Percentiles rank a stretch among this genome's conserved stretches.
Evolutionary conservation across 257 asterid species (phyloP).

Genomic region (Solanum chmielewskii): DNA sequence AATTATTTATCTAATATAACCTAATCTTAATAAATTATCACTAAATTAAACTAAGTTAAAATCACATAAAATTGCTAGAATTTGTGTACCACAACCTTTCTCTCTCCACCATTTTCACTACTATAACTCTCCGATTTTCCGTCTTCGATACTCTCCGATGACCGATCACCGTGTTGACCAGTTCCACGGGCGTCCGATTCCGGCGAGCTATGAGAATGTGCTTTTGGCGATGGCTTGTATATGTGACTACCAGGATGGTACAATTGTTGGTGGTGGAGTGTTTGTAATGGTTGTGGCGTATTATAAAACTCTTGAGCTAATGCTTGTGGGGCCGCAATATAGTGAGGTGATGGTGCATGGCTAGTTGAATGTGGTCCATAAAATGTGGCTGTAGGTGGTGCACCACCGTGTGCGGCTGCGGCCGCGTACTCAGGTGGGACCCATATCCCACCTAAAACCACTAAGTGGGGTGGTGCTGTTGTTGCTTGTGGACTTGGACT

Average conservation of each 20-base stretch:
- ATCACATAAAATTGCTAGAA: background rate
- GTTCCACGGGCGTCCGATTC: conserved; percentile 41
- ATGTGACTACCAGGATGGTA: conserved; percentile 54
- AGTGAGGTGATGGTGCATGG: conserved; percentile 28
- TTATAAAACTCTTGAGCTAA: conserved; percentile 47
- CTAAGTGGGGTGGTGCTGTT: conserved; percentile 54
- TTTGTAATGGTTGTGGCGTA: conserved; percentile 28
- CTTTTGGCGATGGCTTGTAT: conserved; percentile 26
- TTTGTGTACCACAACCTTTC: conserved; percentile 16
- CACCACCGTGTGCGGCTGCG: conserved; percentile 57
- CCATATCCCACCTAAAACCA: conserved; percentile 90
- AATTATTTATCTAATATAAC: background rate
- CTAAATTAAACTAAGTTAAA: background rate
- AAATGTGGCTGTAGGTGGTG: conserved; percentile 31
- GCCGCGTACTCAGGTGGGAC: conserved; percentile 79
- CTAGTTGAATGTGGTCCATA: conserved; percentile 53
- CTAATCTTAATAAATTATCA: background rate
- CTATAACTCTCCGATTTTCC: conserved; percentile 76
- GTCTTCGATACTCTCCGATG: conserved; percentile 83
- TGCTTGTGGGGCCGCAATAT: conserved; percentile 21
- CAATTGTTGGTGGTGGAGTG: conserved; percentile 35
- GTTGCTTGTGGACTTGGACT: conserved; percentile 78
- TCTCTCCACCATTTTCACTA: conserved; percentile 52
- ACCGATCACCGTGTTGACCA: conserved; percentile 23
- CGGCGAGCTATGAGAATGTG: conserved; percentile 44